Evolutionary conservation across 179 eudicot species (phyloP).

Genomic region (Spinacia oleracea): DNA sequence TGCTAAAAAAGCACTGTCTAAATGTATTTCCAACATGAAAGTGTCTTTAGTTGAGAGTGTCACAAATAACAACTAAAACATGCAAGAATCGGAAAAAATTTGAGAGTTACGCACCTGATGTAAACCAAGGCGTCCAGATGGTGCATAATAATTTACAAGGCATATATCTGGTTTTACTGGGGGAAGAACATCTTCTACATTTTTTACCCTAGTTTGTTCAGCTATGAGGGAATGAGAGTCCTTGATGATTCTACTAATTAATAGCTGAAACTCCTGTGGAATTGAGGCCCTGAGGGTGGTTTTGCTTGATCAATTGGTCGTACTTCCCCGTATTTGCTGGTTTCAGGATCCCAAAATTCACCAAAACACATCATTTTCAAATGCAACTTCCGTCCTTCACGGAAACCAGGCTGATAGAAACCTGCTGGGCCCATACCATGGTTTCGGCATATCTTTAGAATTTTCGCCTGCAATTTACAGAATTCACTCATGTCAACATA

Average conservation of each 20-base stretch:
- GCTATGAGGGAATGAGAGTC: slow-evolving; percentile 45
- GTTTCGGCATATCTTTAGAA: slow-evolving; percentile 50
- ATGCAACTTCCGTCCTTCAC: slow-evolving; percentile 62
- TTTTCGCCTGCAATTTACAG: slow-evolving; percentile 42
- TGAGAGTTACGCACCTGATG: slow-evolving; percentile 61
- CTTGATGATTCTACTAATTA: slow-evolving; percentile 57
- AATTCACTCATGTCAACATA: slow-evolving; percentile 6
- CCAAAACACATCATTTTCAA: slow-evolving; percentile 93
- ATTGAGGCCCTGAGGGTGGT: slow-evolving; percentile 57
- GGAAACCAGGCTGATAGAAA: slow-evolving; percentile 70
- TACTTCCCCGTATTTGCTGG: slow-evolving; percentile 40
- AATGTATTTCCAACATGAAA: not conserved
- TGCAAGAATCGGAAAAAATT: not conserved
- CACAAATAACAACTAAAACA: not conserved
- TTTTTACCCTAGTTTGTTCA: slow-evolving; percentile 22
- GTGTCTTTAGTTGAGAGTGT: not conserved
- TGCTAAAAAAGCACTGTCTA: not conserved
- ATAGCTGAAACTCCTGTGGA: slow-evolving; percentile 47
- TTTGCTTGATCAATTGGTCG: slow-evolving; percentile 55
- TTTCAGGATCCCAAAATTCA: slow-evolving; percentile 81
- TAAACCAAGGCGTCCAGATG: slow-evolving; percentile 74
- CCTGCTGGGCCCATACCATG: slow-evolving; percentile 70
- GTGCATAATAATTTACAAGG: slow-evolving; percentile 66
- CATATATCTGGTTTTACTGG: slow-evolving; percentile 61
- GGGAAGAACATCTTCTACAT: slow-evolving; percentile 49